These are phyloP conservation scores for Fraxinus angustifolia DNA, from an alignment of 305 asterid species.

Conservation along the genomic window DNA sequence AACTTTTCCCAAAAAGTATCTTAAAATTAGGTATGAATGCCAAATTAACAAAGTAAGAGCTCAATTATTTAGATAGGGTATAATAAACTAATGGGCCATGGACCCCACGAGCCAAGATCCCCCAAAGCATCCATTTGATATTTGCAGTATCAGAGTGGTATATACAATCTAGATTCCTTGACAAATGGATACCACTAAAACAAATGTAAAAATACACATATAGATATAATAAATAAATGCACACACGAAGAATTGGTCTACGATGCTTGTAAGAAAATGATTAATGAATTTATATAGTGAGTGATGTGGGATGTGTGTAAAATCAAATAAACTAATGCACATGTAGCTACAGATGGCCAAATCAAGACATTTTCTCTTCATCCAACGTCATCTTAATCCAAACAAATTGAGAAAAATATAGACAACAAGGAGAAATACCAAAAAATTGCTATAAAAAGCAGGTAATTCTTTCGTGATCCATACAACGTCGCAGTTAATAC, in stretches of 20 bases:
- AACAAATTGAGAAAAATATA: background rate
- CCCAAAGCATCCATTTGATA: constrained; percentile 24
- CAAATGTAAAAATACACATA: background rate
- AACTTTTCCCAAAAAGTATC: background rate
- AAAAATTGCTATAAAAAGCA: background rate
- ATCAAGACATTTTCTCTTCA: background rate
- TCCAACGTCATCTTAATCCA: background rate
- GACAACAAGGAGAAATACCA: background rate
- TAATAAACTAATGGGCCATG: background rate
- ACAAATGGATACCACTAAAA: background rate
- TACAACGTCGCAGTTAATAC: background rate
- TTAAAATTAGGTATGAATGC: background rate
- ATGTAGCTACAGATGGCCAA: background rate
- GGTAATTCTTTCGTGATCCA: background rate
- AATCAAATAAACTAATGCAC: background rate
- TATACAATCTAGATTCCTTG: constrained; percentile 32
- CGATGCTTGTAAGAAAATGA: background rate
- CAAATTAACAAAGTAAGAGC: constrained; percentile 29
- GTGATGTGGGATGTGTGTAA: constrained; percentile 18
- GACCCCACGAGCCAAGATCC: background rate
- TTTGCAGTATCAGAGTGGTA: constrained; percentile 28
- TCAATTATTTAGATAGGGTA: constrained; percentile 24
- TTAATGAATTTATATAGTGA: background rate
- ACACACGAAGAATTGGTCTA: constrained; percentile 16
- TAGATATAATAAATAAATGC: background rate